Evolutionary conservation across 805 yeast genomes (phyloP), one percentile per base, ranked within the genome.

Genomic region (Cyberlindnera subsufficiens): DNA sequence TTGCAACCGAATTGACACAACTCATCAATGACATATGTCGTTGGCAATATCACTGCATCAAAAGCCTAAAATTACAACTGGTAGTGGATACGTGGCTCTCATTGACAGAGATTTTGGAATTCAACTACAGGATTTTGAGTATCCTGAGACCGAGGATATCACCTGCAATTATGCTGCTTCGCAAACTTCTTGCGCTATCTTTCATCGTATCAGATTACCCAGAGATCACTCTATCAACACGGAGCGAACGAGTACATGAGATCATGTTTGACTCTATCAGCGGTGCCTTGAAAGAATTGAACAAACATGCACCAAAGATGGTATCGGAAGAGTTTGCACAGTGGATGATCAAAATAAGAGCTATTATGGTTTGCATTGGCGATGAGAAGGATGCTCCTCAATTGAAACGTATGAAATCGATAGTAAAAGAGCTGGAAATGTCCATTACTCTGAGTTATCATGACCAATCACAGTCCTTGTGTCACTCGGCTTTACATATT

Each of bases 301-400:
- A 36, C 7, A 18, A 32, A 13, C 15, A 13, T 3, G 34, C 31
- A 16, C 15, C 36, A 10, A 18, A 32, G n/a, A 16, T 39, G 8
- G 34, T 15, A 4, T 36, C 35, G 7, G 42, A 41, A 7, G 45
- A 43, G 15, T 47, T 35, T 35, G 18, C 19, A 11, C 18, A 19
- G 8, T 44, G 47, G 47, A 35, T 25, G 29, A 30, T 38, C 30
- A 47, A 40, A 30, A 30, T 47, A 18, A 47, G 39, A 29, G 29
- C 42, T 6, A 32, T 44, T 5, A 6, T 38, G 13, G 37, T 25
- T 13, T 36, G 42, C 19, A 30, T 47, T 11, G 31, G 32, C 5
- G 38, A 30, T 7, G 43, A 43, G 14, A 43, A 47, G 14, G 31
- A 30, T n/a, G 35, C 39, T 30, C 37, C 36, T 3, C 16, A 31